phyloP scores from a whole-genome alignment of 1,284 basidiomycete species.

The Trametes hirsuta region DNA sequence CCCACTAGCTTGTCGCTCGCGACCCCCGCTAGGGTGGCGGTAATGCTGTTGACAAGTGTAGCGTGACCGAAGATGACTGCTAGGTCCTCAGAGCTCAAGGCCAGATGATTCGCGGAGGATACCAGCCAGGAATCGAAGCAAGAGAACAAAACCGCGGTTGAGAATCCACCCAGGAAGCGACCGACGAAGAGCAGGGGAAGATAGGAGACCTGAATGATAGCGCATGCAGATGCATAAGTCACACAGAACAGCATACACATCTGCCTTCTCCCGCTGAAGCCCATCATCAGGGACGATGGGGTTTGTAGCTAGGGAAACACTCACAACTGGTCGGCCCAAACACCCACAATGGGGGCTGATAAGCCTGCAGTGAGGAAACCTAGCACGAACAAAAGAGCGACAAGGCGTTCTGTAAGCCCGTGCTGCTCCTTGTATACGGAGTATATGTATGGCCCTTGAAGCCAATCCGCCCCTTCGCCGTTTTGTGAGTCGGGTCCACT shows the following conservation, averaged over 20 bases:
- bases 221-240: slow-evolving; percentile 61
- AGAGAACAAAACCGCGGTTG: slow-evolving; percentile 75
- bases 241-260: slow-evolving; percentile 71
- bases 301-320: slow-evolving; percentile 29
- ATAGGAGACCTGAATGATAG: slow-evolving; percentile 56
- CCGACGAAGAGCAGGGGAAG: slow-evolving; percentile 64
- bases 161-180: slow-evolving; percentile 67
- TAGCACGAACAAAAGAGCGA: slow-evolving; percentile 72
- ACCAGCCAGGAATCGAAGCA: slow-evolving; percentile 79
- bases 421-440: slow-evolving; percentile 75
- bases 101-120: slow-evolving; percentile 54
- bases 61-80: slow-evolving; percentile 74
- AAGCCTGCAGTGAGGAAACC: slow-evolving; percentile 73
- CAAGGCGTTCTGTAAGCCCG: slow-evolving; percentile 59
- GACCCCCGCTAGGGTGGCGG: slow-evolving; percentile 68
- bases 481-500: background rate
- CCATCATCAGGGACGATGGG: background rate
- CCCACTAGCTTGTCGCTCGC: slow-evolving; percentile 63
- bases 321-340: slow-evolving; percentile 77
- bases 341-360: slow-evolving; percentile 68
- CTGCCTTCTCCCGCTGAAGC: slow-evolving; percentile 60
- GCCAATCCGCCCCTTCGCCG: slow-evolving; percentile 68
- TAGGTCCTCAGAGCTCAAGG: slow-evolving; percentile 58
- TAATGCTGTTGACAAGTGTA: slow-evolving; percentile 71
- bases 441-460: slow-evolving; percentile 79